Evolutionary conservation across 345 rosid genomes (phyloP), one percentile per base, ranked within the genome.

Genomic region (Lepidium didymum): DNA sequence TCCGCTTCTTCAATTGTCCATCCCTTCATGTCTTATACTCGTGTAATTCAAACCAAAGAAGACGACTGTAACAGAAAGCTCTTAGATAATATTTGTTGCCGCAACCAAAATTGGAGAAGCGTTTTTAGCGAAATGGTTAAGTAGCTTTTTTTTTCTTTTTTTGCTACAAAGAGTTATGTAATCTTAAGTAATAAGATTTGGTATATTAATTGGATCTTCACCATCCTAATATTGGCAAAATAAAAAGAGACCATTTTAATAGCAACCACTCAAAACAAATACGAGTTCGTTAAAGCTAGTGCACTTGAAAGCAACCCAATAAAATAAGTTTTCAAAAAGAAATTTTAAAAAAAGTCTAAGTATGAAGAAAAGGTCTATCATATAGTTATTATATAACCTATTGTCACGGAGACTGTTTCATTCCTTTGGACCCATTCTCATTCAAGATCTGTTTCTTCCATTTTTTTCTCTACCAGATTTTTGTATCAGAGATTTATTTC

Each of bases 401-500:
- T 27, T 52, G 72, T 58, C 62, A 59, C 62, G 73, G 68, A 33
- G 54, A 75, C 74, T 62, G 78, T 68, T 75, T 62, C 74, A 68
- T 68, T 68, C 52, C 77, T 3, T 51, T 60, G 72, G 69, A 74
- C 56, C 64, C 27, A 51, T 75, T 76, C 65, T 51, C 45, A 71
- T 62, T 71, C 70, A 67, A 78, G 43, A 56, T 63, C 60, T 62
- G 73, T 56, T 70, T 55, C 64, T 54, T 55, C 65, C 65, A 64
- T 38, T 60, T 56, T 73, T 65, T 44, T 14, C 78, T 77, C 72
- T 40, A 49, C 72, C 70, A 74, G 14, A 59, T 61, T 61, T 50
- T 76, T 64, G 64, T 59, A 15, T 21, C 57, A 7, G 18, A 68
- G 56, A 67, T 59, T 67, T 12, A 67, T 59, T 67, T 12, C 35